These are phyloP conservation scores for Tuber aestivum DNA, from an alignment of 495 filamentous ascomycete species.

Conservation along the genomic window DNA sequence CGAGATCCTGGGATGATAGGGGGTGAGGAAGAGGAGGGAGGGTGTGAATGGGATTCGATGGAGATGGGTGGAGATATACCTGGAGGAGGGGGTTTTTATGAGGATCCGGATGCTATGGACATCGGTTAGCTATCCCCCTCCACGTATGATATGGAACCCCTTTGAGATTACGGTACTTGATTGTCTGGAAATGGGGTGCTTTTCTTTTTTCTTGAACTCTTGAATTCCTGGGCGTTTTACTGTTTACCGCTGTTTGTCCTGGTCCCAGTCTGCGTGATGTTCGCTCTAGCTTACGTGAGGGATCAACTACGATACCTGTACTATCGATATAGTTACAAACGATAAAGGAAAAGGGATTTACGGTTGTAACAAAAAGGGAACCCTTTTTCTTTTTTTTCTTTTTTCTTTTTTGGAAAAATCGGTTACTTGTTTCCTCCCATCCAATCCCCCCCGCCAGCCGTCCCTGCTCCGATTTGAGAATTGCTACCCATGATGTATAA, in stretches of 20 bases:
- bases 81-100: slow-evolving; percentile 16
- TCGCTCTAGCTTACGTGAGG: not conserved
- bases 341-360: not conserved
- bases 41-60: slow-evolving; percentile 13
- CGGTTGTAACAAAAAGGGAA: not conserved
- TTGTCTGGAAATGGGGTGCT: not conserved
- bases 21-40: slow-evolving; percentile 20
- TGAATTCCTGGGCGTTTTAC: not conserved
- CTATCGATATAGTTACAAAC: not conserved
- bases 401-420: not conserved
- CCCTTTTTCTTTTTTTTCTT: too few species aligned
- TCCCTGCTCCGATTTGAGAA: not conserved
- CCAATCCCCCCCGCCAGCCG: not conserved
- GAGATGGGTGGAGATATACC: slow-evolving; percentile 11
- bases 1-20: slow-evolving; percentile 10
- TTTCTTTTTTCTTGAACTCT: not conserved
- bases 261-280: not conserved
- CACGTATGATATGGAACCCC: not conserved
- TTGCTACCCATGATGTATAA: not conserved
- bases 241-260: not conserved
- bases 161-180: not conserved
- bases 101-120: slow-evolving; percentile 67
- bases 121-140: slow-evolving; percentile 48
- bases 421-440: not conserved
- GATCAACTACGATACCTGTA: not conserved